Conservation (phyloP, 768 basidiomycete species). For the Mycena galopus region DNA sequence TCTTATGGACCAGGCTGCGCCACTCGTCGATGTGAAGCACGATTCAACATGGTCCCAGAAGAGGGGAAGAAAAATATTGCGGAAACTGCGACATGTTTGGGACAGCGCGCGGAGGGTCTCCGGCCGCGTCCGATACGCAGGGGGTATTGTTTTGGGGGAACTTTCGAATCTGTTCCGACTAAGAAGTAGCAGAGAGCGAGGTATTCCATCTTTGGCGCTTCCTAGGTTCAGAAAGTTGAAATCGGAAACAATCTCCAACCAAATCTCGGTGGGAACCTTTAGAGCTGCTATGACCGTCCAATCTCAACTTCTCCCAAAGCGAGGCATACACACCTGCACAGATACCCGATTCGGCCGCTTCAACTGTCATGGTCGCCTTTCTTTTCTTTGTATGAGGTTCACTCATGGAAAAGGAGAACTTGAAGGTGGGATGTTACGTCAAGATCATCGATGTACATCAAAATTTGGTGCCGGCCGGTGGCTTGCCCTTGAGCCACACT, state of each 20-base stretch:
- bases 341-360: no score
- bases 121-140: conserved; percentile 42
- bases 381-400: no score
- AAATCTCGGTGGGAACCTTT: conserved; percentile 46
- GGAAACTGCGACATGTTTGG: conserved; percentile 47
- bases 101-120: conserved; percentile 49
- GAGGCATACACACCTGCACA: no score
- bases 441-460: no score
- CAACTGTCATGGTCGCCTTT: no score
- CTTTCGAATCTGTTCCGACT: neutral
- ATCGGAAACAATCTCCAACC: conserved; percentile 47
- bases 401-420: no score
- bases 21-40: conserved; percentile 37
- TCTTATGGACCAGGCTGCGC: conserved; percentile 41
- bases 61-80: conserved; percentile 45
- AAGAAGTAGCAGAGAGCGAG: conserved; percentile 21
- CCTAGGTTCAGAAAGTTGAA: conserved; percentile 6
- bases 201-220: conserved; percentile 14
- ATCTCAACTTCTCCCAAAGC: no score
- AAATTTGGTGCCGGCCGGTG: no score
- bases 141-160: conserved; percentile 26
- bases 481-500: no score
- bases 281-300: conserved; percentile 26
- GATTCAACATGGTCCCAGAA: conserved; percentile 50
- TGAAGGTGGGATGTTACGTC: no score